Evolutionary conservation across 192 early-diverging fungal species (phyloP).

Genomic region (Coemansia sp.): DNA sequence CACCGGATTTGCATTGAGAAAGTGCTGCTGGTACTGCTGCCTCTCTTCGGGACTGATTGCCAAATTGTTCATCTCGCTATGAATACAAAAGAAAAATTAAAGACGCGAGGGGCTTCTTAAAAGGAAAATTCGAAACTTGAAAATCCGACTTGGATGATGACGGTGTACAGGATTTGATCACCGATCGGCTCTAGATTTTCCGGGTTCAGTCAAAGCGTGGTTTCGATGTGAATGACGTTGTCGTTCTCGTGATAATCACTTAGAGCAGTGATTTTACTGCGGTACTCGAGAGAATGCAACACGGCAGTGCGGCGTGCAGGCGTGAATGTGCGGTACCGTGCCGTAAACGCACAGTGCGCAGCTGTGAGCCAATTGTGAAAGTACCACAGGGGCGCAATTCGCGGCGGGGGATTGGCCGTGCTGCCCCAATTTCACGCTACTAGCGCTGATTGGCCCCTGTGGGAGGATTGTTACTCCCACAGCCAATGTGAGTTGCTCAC

Average conservation of each 20-base stretch:
- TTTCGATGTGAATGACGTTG: not conserved
- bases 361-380: not conserved
- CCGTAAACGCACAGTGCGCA: not conserved
- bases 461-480: not conserved
- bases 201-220: not conserved
- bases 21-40: conserved; percentile 50
- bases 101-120: not conserved
- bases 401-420: not conserved
- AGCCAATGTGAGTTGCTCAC: not conserved
- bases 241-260: not conserved
- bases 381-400: not conserved
- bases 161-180: not conserved
- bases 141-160: not conserved
- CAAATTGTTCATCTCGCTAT: conserved; percentile 23
- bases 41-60: conserved; percentile 31
- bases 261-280: not conserved
- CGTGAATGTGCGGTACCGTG: conserved; percentile 1
- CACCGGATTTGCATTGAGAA: conserved; percentile 31
- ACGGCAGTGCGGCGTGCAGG: not conserved
- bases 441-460: not conserved
- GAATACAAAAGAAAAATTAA: not conserved
- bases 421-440: not conserved
- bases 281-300: not conserved
- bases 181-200: not conserved
- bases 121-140: not conserved